These are phyloP conservation scores for Monosporozyma solicola DNA, from an alignment of 805 yeast species.

Conservation along the genomic window DNA sequence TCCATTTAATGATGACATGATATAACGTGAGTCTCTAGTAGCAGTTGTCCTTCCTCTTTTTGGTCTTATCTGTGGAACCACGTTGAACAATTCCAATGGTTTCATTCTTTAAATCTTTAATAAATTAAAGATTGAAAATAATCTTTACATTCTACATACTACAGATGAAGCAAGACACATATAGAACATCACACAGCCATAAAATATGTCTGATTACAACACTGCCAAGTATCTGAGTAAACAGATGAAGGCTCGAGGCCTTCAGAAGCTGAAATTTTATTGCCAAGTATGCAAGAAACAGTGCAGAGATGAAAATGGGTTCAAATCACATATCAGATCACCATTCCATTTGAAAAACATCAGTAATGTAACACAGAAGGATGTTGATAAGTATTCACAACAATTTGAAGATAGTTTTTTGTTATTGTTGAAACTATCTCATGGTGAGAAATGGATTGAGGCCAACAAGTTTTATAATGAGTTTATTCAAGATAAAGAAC, in stretches of 20 bases:
- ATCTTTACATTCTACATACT: not conserved
- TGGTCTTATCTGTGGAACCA: not conserved
- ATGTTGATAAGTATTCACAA: slow-evolving; percentile 50
- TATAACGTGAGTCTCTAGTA: not conserved
- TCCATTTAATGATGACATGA: not conserved
- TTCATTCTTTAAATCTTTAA: not conserved
- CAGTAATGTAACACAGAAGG: slow-evolving; percentile 37
- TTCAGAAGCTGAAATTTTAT: slow-evolving; percentile 77
- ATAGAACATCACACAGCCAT: slow-evolving; percentile 5
- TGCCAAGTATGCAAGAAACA: slow-evolving; percentile 91
- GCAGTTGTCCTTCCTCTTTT: not conserved
- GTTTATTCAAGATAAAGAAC: slow-evolving; percentile 71
- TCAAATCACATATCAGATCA: slow-evolving; percentile 79
- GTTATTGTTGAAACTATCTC: slow-evolving; percentile 49
- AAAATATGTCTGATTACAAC: slow-evolving; percentile 28
- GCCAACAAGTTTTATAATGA: slow-evolving; percentile 89
- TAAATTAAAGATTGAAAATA: not conserved
- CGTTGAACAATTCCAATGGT: not conserved
- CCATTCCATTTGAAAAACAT: slow-evolving; percentile 63
- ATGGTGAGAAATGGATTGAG: slow-evolving; percentile 71
- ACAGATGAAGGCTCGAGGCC: slow-evolving; percentile 71
- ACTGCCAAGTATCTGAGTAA: slow-evolving; percentile 66
- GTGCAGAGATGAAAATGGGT: slow-evolving; percentile 94
- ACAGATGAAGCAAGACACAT: not conserved
- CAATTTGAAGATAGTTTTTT: slow-evolving; percentile 60